Evolutionary conservation across 2,329 filamentous ascomycete species (phyloP).

Genomic region (Exophiala xenobiotica): DNA sequence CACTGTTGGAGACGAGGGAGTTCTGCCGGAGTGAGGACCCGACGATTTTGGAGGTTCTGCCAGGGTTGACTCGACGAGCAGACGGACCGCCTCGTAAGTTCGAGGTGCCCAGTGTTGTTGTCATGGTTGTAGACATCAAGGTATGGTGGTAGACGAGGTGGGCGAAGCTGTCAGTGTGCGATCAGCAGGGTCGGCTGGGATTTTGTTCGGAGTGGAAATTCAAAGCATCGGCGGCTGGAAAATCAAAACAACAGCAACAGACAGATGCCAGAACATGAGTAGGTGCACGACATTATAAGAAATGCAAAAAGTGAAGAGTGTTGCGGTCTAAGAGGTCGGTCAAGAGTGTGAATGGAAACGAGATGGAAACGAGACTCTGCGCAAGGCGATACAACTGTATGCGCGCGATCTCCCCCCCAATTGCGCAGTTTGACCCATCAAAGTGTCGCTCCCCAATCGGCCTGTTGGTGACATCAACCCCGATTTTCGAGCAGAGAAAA

Average conservation of each 20-base stretch:
- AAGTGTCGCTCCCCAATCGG: too few relatives aligned
- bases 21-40: conserved; percentile 41
- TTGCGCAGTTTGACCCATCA: not conserved
- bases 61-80: conserved; percentile 50
- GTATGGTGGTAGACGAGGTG: conserved; percentile 2
- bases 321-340: not conserved
- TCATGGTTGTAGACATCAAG: conserved; percentile 28
- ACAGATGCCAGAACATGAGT: not conserved
- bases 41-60: conserved; percentile 48
- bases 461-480: too few relatives aligned
- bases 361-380: not conserved
- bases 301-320: not conserved
- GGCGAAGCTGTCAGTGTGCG: conserved; percentile 15
- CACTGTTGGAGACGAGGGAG: conserved; percentile 33
- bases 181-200: conserved; percentile 9
- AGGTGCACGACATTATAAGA: conserved; percentile 4
- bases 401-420: not conserved
- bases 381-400: not conserved
- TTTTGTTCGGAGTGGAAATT: not conserved
- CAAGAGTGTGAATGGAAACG: not conserved
- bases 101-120: conserved; percentile 30
- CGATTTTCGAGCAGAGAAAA: too few relatives aligned
- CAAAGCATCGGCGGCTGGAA: conserved; percentile 2
- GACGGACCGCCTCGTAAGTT: conserved; percentile 28
- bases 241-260: not conserved